Conservation (phyloP, 179 eudicot species). For the Silene noctiflora region DNA sequence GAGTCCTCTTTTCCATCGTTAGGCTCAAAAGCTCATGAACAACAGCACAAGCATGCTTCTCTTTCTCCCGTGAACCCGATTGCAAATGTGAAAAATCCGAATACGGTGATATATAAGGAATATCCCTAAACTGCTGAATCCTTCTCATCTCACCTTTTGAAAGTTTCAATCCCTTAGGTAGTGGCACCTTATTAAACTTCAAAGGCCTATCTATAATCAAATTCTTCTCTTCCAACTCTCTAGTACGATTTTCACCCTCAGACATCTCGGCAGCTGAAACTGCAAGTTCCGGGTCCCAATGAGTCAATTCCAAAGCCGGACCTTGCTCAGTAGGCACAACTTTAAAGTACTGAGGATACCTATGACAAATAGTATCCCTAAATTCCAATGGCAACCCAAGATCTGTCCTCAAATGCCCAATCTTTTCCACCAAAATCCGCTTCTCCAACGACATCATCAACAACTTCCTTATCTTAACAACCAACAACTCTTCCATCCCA, state of each 20-base stretch:
- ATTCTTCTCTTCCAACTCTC: conserved; percentile 63
- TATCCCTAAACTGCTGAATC: conserved; percentile 65
- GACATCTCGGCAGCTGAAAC: conserved; percentile 86
- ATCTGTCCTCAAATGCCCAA: conserved; percentile 80
- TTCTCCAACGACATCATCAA: conserved; percentile 91
- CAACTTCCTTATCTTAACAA: conserved; percentile 76
- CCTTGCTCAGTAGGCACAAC: conserved; percentile 74
- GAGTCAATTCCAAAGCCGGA: conserved; percentile 78
- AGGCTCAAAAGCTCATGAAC: conserved; percentile 91
- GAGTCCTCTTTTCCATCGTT: conserved; percentile 83
- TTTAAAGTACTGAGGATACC: conserved; percentile 93
- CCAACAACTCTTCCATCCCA: conserved; percentile 76
- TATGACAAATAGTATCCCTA: conserved; percentile 75
- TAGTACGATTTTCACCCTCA: conserved; percentile 61
- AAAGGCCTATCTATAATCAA: conserved; percentile 82
- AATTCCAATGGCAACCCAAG: conserved; percentile 86
- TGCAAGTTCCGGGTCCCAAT: conserved; percentile 97
- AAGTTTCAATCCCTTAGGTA: conserved; percentile 79
- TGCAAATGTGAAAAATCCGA: conserved; percentile 73
- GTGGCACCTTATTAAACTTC: conserved; percentile 67
- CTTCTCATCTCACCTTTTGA: conserved; percentile 90
- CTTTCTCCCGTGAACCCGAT: conserved; percentile 72
- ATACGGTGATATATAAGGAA: conserved; percentile 88
- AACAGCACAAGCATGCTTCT: conserved; percentile 92
- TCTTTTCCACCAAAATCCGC: conserved; percentile 77